Base-by-base conservation (phyloP, 1,284 basidiomycete genomes). In the Trichosporon sp. region DNA sequence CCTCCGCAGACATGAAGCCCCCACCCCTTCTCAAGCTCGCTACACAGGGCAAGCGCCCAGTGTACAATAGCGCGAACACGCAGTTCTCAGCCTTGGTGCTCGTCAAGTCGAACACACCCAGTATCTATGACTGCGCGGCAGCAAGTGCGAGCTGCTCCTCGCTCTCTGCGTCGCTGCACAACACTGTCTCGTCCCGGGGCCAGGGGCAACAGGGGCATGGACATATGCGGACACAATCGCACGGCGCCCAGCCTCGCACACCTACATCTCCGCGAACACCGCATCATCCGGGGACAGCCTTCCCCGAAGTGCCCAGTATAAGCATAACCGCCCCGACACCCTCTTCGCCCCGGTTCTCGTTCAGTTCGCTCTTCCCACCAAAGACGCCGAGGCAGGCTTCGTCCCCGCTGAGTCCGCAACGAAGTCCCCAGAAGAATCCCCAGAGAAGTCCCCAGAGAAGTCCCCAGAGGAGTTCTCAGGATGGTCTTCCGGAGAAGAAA, bases 1-100 rank as follows among this genome's bases (percentile, higher is more conserved):
- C 51, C 38, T 10, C 12, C 38, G 7, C 38, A 40, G 54, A 59
- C 4, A 56, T 59, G 54, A 40, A 40, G 38, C 43, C 16, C 16
- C 43, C 43, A 16, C 43, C 43, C 16, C 43, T 46, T 4, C 43
- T 46, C 43, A 59, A 59, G 31, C 54, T 59, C 54, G 54, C 54
- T 14, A 8, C 31, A 16, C 32, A 16, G 10, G 59, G 59, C 59
- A 63, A 35, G 59, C 59, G 59, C 1, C 59, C 59, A 4, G n/a
- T 19, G 16, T 35, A 35, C 31, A 19, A 10, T 16, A 12, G 14
- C 19, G 51, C 51, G 19, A n/a, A 16, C 16, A 19, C 51, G 51
- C 51, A 63, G 59, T 35, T 63, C 56, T 14, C 12, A 5, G 59
- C 59, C 14, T 32, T 63, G 32, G 59, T 63, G 32, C 59, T 63